phyloP scores from a whole-genome alignment of 2,329 filamentous ascomycete genomes.

The Aureobasidium sp. region DNA sequence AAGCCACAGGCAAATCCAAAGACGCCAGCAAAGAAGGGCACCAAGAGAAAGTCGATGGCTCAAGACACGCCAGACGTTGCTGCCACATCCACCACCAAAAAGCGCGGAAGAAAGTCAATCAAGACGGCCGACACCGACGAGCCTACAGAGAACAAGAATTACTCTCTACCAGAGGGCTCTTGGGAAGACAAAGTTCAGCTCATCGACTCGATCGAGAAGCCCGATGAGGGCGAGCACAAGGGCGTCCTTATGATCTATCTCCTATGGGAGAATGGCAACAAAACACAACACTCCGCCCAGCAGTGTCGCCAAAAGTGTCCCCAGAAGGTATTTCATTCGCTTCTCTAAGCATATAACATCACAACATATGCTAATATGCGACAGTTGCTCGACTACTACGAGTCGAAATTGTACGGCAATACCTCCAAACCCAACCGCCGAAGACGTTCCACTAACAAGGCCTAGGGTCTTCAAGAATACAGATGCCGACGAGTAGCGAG shows the following conservation, averaged over 20 bases:
- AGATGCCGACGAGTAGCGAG: neutral
- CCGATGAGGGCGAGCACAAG: slow-evolving; percentile 22
- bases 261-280: slow-evolving; percentile 64
- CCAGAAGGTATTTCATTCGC: slow-evolving; percentile 51
- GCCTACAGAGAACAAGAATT: slow-evolving; percentile 32
- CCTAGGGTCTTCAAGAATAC: slow-evolving; percentile 5
- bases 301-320: slow-evolving; percentile 69
- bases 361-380: neutral
- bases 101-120: slow-evolving; percentile 4
- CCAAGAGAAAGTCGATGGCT: slow-evolving; percentile 21
- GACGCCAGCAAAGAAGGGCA: slow-evolving; percentile 20
- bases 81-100: slow-evolving; percentile 12
- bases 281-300: slow-evolving; percentile 62
- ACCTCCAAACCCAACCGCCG: slow-evolving; percentile 1
- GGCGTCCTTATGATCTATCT: slow-evolving; percentile 57
- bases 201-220: slow-evolving; percentile 66
- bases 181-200: slow-evolving; percentile 68
- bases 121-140: slow-evolving; percentile 21
- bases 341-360: too few relatives aligned
- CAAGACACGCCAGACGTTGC: slow-evolving; percentile 15
- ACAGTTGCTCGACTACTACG: slow-evolving; percentile 11
- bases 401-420: slow-evolving; percentile 1
- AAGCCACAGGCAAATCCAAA: slow-evolving; percentile 32
- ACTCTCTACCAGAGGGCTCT: slow-evolving; percentile 62
- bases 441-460: slow-evolving; percentile 12